These are phyloP conservation scores for Claviceps sp. DNA, from an alignment of 2,329 filamentous ascomycete species.

Conservation along the genomic window DNA sequence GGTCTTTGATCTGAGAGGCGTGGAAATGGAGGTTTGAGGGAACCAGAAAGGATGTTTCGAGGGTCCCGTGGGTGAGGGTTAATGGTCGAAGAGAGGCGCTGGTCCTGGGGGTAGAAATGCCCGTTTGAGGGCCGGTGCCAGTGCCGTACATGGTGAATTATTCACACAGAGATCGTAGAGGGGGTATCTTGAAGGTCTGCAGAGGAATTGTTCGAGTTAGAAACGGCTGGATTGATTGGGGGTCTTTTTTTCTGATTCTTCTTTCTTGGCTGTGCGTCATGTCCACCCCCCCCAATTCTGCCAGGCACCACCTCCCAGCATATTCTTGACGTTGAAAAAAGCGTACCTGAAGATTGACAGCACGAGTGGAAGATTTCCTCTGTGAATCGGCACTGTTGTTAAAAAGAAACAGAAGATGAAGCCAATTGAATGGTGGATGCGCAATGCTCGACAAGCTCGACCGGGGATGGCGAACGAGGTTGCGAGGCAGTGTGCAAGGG, in stretches of 20 bases:
- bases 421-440: conserved; percentile 1
- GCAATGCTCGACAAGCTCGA: conserved; percentile 5
- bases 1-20: conserved; percentile 85
- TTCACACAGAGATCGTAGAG: conserved; percentile 1
- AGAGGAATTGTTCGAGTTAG: not conserved
- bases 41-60: conserved; percentile 92
- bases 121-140: conserved; percentile 75
- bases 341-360: conserved; percentile 21
- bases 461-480: conserved; percentile 7
- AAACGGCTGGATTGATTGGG: not conserved
- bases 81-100: conserved; percentile 85
- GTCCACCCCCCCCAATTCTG: not conserved
- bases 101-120: conserved; percentile 90
- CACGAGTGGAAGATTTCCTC: conserved; percentile 11
- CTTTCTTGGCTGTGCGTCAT: not conserved
- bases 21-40: conserved; percentile 94
- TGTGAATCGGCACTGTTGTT: conserved; percentile 2
- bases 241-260: not conserved
- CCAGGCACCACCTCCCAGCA: not conserved
- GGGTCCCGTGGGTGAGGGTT: conserved; percentile 80
- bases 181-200: conserved; percentile 30
- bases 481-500: conserved; percentile 1
- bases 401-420: not conserved
- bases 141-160: conserved; percentile 67
- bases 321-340: not conserved